Evolutionary conservation across 768 basidiomycete genomes (phyloP), one percentile per base, ranked within the genome.

Genomic region (Strobilomyces dryophilus): DNA sequence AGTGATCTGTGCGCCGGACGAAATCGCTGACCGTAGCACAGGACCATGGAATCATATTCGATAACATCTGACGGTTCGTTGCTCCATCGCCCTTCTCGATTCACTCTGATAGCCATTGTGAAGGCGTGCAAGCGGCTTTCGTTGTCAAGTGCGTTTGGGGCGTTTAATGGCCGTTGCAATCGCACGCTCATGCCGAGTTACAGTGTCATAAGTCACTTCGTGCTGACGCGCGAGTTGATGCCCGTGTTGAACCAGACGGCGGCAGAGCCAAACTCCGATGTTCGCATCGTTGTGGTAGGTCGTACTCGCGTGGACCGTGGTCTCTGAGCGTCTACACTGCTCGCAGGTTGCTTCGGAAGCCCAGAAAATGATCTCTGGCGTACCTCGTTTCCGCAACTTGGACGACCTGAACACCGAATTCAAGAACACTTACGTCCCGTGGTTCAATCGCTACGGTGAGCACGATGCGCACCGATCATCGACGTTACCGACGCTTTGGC

Each of bases 271-370:
- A 68, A 68, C 21, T 73, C 81, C 0, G 85, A 87, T 53, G 84
- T 85, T 44, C 78, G 85, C 17, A 73, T 87, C 14, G 73, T 85
- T 10, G 76, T 79, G 50, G 84, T 84, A 53, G 39, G 78, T 55
- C 27, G 9, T n/a, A 45, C 27, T n/a, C 44, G 31, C 5, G 3
- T 29, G 14, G 12, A 49, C 7, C 8, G 36, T 42, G 2, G 10
- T 5, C 8, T 21, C 14, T 31, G n/a, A 2, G 9, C 0, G 10
- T 21, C 9, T 26, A 44, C 31, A 31, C 4, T n/a, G 12, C 24
- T 31, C 35, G 10, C 27, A 78, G 75, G 55, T 76, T 10, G 46
- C 68, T 15, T 77, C 74, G 9, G 61, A 60, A 0, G 65, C 29
- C 8, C 62, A 74, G 44, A 57, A 44, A 27, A 3, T 57, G 3